Evolutionary conservation across 225 moss, liverwort and hornwort species (phyloP).

Genomic region (Ulota crispa): DNA sequence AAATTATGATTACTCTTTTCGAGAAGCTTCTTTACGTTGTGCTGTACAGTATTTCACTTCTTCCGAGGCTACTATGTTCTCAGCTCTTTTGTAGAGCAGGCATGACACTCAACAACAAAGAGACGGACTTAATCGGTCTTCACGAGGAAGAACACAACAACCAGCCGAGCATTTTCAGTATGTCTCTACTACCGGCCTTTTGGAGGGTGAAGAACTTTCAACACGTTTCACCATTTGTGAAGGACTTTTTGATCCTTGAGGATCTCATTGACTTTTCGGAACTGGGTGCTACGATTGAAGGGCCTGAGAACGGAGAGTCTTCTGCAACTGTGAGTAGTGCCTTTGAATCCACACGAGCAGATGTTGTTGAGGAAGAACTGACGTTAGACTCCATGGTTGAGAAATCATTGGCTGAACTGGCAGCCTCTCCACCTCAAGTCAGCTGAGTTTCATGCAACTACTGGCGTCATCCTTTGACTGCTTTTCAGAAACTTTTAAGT

Average conservation of each 20-base stretch:
- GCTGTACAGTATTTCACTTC: constrained; percentile 37
- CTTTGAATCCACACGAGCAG: constrained; percentile 1
- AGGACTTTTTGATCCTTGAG: constrained; percentile 19
- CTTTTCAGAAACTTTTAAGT: background rate
- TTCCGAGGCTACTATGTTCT: constrained; percentile 17
- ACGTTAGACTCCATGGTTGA: constrained; percentile 32
- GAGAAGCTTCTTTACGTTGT: constrained; percentile 25
- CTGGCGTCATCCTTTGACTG: background rate
- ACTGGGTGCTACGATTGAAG: constrained; percentile 6
- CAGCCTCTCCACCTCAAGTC: constrained; percentile 1
- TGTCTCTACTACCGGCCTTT: background rate
- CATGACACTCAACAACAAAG: background rate
- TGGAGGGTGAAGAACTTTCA: background rate
- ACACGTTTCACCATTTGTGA: background rate
- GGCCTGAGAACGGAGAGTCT: background rate
- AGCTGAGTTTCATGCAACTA: background rate
- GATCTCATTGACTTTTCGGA: constrained; percentile 49
- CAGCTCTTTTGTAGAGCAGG: background rate
- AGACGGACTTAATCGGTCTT: constrained; percentile 32
- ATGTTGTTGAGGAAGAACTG: constrained; percentile 3
- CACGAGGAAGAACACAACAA: constrained; percentile 5
- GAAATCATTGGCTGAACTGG: constrained; percentile 24
- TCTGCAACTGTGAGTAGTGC: background rate
- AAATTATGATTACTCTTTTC: constrained; percentile 28
- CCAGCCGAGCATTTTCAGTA: constrained; percentile 19